Percentiles rank a stretch among this genome's conserved stretches.
Evolutionary conservation across 768 basidiomycete genomes (phyloP).

Genomic region (Mycena alexandri): DNA sequence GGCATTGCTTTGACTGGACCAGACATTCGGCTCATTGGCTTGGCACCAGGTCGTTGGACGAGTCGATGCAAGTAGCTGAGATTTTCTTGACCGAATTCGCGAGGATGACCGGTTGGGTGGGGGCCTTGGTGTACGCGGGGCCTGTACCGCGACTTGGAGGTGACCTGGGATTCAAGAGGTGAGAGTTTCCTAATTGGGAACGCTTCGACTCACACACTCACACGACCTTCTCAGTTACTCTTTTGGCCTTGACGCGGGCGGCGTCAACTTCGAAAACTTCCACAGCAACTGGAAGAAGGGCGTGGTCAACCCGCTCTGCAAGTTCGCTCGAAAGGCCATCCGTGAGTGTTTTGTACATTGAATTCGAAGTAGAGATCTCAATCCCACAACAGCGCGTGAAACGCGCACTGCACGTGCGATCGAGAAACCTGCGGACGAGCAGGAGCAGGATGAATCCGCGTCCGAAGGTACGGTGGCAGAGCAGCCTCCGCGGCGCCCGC

Average conservation of each 20-base stretch:
- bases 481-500: too few species aligned
- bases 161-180: constrained; percentile 12
- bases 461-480: too few species aligned
- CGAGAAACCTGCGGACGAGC: too few species aligned
- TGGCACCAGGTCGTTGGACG: constrained; percentile 17
- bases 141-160: constrained; percentile 5
- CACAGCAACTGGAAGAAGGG: neutral
- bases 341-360: neutral
- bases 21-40: too few species aligned
- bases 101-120: constrained; percentile 23
- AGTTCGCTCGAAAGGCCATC: neutral
- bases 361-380: too few species aligned
- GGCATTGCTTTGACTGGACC: neutral
- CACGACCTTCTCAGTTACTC: neutral
- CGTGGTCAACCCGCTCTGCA: neutral
- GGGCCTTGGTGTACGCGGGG: neutral
- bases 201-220: neutral
- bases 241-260: neutral
- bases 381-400: too few species aligned
- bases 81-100: constrained; percentile 7
- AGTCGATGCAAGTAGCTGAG: neutral
- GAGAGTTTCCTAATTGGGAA: neutral
- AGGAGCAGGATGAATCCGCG: too few species aligned
- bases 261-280: neutral
- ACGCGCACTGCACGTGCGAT: neutral